phyloP scores from a whole-genome alignment of 164 flowering plant genomes.

The Vitis rotundifolia region DNA sequence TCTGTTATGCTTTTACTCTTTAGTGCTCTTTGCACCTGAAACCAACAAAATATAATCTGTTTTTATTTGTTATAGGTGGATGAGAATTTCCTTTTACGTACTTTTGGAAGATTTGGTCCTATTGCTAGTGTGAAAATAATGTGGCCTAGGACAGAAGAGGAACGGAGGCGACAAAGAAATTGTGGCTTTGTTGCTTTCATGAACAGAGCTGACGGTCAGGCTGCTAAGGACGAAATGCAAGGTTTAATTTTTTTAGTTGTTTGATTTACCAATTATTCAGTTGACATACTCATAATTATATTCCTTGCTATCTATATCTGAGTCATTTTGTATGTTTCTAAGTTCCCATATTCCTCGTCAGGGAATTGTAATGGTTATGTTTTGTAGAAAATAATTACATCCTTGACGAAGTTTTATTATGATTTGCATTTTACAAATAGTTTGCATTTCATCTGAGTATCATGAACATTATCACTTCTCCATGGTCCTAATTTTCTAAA shows the following conservation, averaged over 20 bases:
- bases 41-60: neutral
- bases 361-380: no score
- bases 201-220: constrained; percentile 98
- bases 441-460: no score
- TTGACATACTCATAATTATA: neutral
- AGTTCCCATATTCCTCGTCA: no score
- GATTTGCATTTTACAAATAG: no score
- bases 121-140: constrained; percentile 99
- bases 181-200: constrained; percentile 99
- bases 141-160: constrained; percentile 99
- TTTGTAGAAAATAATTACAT: no score
- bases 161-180: constrained; percentile 86
- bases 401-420: no score
- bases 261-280: neutral
- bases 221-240: constrained; percentile 99
- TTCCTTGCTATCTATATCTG: neutral
- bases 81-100: constrained; percentile 93
- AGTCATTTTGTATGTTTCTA: no score
- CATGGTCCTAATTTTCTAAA: no score
- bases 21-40: neutral
- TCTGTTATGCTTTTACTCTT: neutral
- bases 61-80: constrained; percentile 61
- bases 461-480: no score
- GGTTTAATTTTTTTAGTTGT: constrained; percentile 38
- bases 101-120: constrained; percentile 99